These are phyloP conservation scores for Bathelium albidoporum DNA, from an alignment of 495 filamentous ascomycete species.

Conservation along the genomic window DNA sequence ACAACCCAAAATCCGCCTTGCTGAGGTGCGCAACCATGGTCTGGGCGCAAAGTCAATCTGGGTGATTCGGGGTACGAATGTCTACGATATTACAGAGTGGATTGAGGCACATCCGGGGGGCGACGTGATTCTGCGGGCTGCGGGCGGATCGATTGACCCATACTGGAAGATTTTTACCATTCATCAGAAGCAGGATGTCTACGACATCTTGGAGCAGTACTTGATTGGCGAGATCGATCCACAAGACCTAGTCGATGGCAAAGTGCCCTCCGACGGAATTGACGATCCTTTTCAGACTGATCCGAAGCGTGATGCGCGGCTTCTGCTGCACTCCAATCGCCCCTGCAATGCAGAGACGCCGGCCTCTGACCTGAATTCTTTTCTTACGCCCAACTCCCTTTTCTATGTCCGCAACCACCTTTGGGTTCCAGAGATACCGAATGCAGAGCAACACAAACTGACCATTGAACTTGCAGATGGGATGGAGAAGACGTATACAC, in stretches of 20 bases:
- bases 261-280: constrained; percentile 28
- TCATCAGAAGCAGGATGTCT: constrained; percentile 46
- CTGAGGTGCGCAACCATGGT: constrained; percentile 41
- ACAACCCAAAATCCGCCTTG: constrained; percentile 30
- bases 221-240: constrained; percentile 43
- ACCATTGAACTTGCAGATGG: constrained; percentile 47
- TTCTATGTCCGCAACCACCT: constrained; percentile 58
- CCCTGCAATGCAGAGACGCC: constrained; percentile 52
- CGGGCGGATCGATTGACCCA: constrained; percentile 45
- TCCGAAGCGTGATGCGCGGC: constrained; percentile 38
- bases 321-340: constrained; percentile 38
- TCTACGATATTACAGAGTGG: constrained; percentile 54
- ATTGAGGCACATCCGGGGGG: constrained; percentile 48
- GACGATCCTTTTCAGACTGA: constrained; percentile 45
- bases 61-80: constrained; percentile 42
- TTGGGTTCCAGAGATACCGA: constrained; percentile 42
- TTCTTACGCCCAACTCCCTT: constrained; percentile 43
- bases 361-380: constrained; percentile 19
- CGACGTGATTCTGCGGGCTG: constrained; percentile 49
- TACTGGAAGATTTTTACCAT: constrained; percentile 57
- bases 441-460: constrained; percentile 37
- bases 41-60: constrained; percentile 37
- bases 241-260: constrained; percentile 42
- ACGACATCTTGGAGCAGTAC: constrained; percentile 46
- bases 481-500: constrained; percentile 38